A percentile compares a stretch with the other conserved stretches of the same genome.
These are phyloP conservation scores for Xerocomus nothofagi DNA, from an alignment of 1,284 basidiomycete species.

Conservation along the genomic window DNA sequence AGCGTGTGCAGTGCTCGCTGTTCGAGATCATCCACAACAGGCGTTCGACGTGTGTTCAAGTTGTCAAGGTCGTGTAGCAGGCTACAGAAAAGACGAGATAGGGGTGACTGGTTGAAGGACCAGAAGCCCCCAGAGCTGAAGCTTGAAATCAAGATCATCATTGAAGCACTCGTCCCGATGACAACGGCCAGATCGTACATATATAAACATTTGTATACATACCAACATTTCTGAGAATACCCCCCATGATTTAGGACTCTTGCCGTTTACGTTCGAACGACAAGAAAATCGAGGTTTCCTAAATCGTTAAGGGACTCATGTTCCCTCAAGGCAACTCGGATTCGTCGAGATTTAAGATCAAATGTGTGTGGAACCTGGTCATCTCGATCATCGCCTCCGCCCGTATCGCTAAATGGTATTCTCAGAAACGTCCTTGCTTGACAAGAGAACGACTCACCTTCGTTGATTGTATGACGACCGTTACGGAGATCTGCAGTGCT, in stretches of 20 bases:
- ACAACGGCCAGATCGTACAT: neutral
- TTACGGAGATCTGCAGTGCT: constrained; percentile 33
- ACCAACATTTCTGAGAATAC: too few relatives aligned
- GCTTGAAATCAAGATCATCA: constrained; percentile 83
- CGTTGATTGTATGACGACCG: constrained; percentile 53
- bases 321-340: constrained; percentile 11
- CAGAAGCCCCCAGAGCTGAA: constrained; percentile 84
- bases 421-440: neutral
- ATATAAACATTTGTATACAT: neutral
- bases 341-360: constrained; percentile 31
- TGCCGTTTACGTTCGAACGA: neutral
- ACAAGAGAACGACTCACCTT: constrained; percentile 26
- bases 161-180: constrained; percentile 51
- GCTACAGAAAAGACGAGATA: constrained; percentile 81
- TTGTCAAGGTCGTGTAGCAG: constrained; percentile 62
- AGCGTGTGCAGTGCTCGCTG: too few relatives aligned
- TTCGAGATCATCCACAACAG: too few relatives aligned
- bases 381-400: constrained; percentile 21
- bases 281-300: neutral
- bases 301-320: neutral
- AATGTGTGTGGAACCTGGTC: constrained; percentile 28
- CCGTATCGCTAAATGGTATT: constrained; percentile 13
- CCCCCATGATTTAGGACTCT: too few relatives aligned
- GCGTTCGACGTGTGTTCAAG: too few relatives aligned
- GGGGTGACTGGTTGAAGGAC: constrained; percentile 66